These are phyloP conservation scores for Ailanthus altissimus DNA, from an alignment of 345 rosid species.

Conservation along the genomic window DNA sequence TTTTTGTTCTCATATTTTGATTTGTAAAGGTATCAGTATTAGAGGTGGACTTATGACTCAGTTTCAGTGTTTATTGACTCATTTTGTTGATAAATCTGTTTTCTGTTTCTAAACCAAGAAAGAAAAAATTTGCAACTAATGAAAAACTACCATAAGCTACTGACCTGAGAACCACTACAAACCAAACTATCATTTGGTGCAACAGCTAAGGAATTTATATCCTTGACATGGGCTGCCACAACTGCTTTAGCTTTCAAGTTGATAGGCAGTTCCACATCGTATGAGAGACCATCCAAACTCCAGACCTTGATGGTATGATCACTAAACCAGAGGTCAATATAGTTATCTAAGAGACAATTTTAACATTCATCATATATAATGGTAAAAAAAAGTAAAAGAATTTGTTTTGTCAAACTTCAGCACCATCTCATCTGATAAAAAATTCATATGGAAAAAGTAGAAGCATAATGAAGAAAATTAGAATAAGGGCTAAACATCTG, in stretches of 20 bases:
- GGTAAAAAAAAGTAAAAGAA: not conserved
- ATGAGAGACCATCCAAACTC: constrained; percentile 71
- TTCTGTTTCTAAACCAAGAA: not conserved
- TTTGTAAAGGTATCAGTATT: not conserved
- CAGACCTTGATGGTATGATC: constrained; percentile 97
- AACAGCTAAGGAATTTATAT: constrained; percentile 85
- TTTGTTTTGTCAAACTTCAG: not conserved
- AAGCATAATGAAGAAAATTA: not conserved
- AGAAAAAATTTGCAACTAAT: not conserved
- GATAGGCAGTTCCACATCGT: constrained; percentile 55
- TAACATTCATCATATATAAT: not conserved
- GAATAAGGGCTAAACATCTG: not conserved
- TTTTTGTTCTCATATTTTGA: not conserved
- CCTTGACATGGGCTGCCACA: constrained; percentile 92
- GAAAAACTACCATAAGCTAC: constrained; percentile 15
- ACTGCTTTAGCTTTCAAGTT: constrained; percentile 84
- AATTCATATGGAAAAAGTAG: not conserved
- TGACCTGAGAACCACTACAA: constrained; percentile 95
- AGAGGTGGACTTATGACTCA: not conserved
- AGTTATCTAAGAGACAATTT: constrained; percentile 10
- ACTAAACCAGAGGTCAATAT: constrained; percentile 42
- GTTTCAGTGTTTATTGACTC: not conserved
- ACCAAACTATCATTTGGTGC: constrained; percentile 89
- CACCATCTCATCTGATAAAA: not conserved
- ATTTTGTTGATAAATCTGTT: not conserved